Evolutionary conservation across 805 yeast genomes (phyloP).

Genomic region (Teunomyces funiuensis): DNA sequence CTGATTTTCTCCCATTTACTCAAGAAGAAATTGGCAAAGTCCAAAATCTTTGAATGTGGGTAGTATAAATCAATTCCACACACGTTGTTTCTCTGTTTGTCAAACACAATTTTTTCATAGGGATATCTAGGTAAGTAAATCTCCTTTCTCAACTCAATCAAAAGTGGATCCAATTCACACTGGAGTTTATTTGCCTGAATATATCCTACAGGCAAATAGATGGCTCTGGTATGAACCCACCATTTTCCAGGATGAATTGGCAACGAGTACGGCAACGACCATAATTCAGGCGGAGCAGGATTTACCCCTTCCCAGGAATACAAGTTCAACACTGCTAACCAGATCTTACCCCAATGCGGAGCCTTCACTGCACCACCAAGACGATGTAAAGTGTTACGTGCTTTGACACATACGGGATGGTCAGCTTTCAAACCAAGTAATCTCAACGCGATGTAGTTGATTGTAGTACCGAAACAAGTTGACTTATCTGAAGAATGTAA

Average conservation of each 20-base stretch:
- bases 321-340: conserved; percentile 77
- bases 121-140: conserved; percentile 59
- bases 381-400: conserved; percentile 63
- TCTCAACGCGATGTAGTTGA: conserved; percentile 82
- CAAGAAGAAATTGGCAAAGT: conserved; percentile 59
- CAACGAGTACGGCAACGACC: conserved; percentile 77
- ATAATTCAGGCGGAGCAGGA: conserved; percentile 96
- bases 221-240: conserved; percentile 99
- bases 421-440: conserved; percentile 70
- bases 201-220: conserved; percentile 85
- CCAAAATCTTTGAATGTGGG: conserved; percentile 76
- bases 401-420: conserved; percentile 77
- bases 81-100: conserved; percentile 72
- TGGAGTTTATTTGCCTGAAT: conserved; percentile 55
- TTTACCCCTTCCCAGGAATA: conserved; percentile 97
- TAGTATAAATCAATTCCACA: conserved; percentile 92
- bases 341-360: conserved; percentile 98
- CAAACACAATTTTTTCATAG: conserved; percentile 66
- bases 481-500: conserved; percentile 88
- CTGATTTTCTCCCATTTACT: conserved; percentile 71
- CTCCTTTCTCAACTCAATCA: conserved; percentile 69
- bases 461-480: conserved; percentile 91
- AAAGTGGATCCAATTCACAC: conserved; percentile 63
- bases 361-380: conserved; percentile 87
- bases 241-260: conserved; percentile 94